These are phyloP conservation scores for Fusarium napiforme DNA, from an alignment of 2,329 filamentous ascomycete species.

Conservation along the genomic window DNA sequence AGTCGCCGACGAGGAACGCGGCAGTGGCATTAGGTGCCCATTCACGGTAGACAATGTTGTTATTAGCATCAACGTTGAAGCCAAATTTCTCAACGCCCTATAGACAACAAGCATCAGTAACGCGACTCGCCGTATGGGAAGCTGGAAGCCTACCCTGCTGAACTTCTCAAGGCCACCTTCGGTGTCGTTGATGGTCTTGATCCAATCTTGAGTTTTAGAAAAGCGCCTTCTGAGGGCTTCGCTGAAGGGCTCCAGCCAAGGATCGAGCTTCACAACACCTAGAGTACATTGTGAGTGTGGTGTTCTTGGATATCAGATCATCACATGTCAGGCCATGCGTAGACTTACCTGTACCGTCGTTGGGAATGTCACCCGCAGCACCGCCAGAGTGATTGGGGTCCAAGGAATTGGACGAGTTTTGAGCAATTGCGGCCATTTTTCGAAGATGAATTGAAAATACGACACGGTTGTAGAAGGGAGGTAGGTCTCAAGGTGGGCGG, in stretches of 20 bases:
- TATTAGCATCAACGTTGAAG: slow-evolving; percentile 82
- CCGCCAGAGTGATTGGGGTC: slow-evolving; percentile 50
- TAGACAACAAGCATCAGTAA: slow-evolving; percentile 6
- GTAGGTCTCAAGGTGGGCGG: slow-evolving; percentile 30
- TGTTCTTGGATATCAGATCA: slow-evolving; percentile 34
- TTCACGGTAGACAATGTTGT: slow-evolving; percentile 91
- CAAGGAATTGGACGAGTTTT: slow-evolving; percentile 59
- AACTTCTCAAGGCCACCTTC: slow-evolving; percentile 95
- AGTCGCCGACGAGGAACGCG: slow-evolving; percentile 91
- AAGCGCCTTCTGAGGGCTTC: slow-evolving; percentile 81
- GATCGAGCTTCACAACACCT: slow-evolving; percentile 90
- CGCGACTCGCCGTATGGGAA: not conserved
- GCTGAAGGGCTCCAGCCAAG: slow-evolving; percentile 87
- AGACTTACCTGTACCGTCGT: slow-evolving; percentile 76
- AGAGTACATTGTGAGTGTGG: slow-evolving; percentile 30
- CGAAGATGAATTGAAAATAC: slow-evolving; percentile 10
- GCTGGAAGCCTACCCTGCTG: slow-evolving; percentile 70
- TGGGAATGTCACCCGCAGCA: slow-evolving; percentile 64
- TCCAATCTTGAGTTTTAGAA: slow-evolving; percentile 84
- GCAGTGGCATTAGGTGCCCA: slow-evolving; percentile 92
- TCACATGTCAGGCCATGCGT: slow-evolving; percentile 24
- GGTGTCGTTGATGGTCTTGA: slow-evolving; percentile 80
- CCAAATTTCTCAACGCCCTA: slow-evolving; percentile 90
- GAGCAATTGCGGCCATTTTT: slow-evolving; percentile 51
- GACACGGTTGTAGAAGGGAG: slow-evolving; percentile 30